phyloP scores from a whole-genome alignment of 2,329 filamentous ascomycete species.

The Clonostachys sp. region DNA sequence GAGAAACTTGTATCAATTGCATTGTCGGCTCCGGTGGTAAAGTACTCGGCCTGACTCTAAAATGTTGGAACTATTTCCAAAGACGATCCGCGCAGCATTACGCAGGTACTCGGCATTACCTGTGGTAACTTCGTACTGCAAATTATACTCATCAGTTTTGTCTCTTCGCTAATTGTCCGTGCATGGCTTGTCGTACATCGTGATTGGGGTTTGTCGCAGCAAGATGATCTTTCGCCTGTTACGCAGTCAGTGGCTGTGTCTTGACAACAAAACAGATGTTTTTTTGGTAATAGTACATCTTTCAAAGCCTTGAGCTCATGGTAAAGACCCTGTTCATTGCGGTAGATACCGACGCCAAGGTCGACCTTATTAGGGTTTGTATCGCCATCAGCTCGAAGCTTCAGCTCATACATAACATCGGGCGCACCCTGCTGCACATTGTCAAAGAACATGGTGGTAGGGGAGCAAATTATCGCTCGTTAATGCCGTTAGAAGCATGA shows the following conservation, averaged over 20 bases:
- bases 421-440: conserved; percentile 13
- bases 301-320: conserved; percentile 15
- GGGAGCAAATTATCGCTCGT: no score
- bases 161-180: neutral
- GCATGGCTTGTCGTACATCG: conserved; percentile 11
- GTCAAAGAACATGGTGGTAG: conserved; percentile 13
- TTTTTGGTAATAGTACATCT: conserved; percentile 4
- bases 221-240: conserved; percentile 14
- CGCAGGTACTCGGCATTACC: conserved; percentile 20
- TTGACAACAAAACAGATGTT: no score
- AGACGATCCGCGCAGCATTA: conserved; percentile 19
- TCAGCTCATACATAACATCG: conserved; percentile 25
- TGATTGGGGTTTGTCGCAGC: conserved; percentile 12
- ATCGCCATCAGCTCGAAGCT: conserved; percentile 20
- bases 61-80: conserved; percentile 12
- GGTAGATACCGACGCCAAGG: conserved; percentile 27
- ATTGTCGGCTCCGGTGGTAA: neutral
- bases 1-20: neutral
- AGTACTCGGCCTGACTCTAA: conserved; percentile 4
- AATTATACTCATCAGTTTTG: neutral
- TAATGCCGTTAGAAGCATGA: no score
- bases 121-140: conserved; percentile 25
- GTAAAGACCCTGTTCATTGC: conserved; percentile 22
- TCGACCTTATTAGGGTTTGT: conserved; percentile 21
- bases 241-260: neutral